Base-by-base conservation (phyloP, 108 stramenopile species). In the Bacterosira constricta region DNA sequence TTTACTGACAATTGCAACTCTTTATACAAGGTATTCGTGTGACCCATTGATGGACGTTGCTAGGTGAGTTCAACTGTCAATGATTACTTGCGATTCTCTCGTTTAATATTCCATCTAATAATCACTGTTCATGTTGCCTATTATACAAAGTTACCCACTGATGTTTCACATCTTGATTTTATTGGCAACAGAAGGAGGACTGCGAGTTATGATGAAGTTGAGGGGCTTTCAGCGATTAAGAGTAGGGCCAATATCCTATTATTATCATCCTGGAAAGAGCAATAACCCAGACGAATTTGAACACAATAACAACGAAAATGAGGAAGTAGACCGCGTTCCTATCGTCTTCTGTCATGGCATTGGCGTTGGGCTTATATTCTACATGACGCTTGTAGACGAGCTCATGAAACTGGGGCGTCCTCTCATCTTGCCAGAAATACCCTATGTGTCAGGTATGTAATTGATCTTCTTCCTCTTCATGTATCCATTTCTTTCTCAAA, bases 311-410 rank as follows among this genome's bases (percentile, higher is more conserved):
- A 76, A 35, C 0, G 73, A 80, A 13, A 72, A 66, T 11, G 74
- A 78, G 41, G 37, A 35, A 15, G 69, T 45, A 17, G 69, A 63
- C 17, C n/a, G 34, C 31, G 50, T 83, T 12, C 94, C 94, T 0
- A 79, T 91, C 44, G 88, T 91, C 7, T 95, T 95, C 69, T 79
- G 90, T 44, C 94, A 95, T 78, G 94, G 94, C 23, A 95, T 95
- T 53, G 94, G 94, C 3, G 54, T 95, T 46, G 94, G 94, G 17
- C 57, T 95, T 12, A 85, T 92, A 34, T 56, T 77, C 21, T 95
- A 95, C 71, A 58, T 92, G 25, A 63, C 84, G 5, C 59, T 95
- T 42, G 85, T 95, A 45, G 88, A 90, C 63, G 77, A 75, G 23
- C 60, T 95, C 6, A 41, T 92, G 50, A 67, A 85, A 46, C 69